phyloP scores from a whole-genome alignment of 345 rosid species.

The Dipteronia sinensis region DNA sequence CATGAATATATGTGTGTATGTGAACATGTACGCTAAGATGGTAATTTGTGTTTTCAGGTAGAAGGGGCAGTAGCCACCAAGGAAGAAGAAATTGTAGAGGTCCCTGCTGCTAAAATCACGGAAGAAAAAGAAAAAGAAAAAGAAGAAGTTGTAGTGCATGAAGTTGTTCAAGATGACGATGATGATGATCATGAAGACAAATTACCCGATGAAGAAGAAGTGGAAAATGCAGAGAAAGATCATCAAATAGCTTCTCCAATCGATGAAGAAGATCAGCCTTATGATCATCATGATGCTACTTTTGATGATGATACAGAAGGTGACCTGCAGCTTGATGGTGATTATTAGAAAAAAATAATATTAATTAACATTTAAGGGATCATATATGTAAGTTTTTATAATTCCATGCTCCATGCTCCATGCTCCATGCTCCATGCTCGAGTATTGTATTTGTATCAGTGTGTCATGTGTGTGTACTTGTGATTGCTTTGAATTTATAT shows the following conservation, averaged over 20 bases:
- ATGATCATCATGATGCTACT: neutral
- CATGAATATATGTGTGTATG: neutral
- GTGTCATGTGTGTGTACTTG: neutral
- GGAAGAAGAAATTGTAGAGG: neutral
- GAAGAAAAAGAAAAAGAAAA: conserved; percentile 29
- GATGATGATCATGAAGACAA: conserved; percentile 4
- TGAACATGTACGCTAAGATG: neutral
- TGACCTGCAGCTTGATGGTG: neutral
- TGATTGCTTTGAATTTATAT: neutral
- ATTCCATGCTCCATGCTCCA: neutral
- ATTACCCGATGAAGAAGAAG: conserved; percentile 13
- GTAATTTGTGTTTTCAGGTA: conserved; percentile 13
- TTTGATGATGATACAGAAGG: conserved; percentile 1
- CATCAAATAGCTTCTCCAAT: neutral
- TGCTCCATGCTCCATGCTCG: neutral
- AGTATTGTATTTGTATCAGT: neutral
- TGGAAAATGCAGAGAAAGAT: conserved; percentile 12
- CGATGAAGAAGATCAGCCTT: neutral
- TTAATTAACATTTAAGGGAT: too few species aligned
- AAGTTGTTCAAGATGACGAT: neutral
- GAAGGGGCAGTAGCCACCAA: neutral
- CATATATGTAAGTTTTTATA: too few species aligned
- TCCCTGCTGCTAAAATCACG: neutral
- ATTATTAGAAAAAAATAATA: neutral
- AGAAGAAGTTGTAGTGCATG: conserved; percentile 18